phyloP scores from a whole-genome alignment of 1,139 yeast genomes.

The Hyphopichia khmerensis region DNA sequence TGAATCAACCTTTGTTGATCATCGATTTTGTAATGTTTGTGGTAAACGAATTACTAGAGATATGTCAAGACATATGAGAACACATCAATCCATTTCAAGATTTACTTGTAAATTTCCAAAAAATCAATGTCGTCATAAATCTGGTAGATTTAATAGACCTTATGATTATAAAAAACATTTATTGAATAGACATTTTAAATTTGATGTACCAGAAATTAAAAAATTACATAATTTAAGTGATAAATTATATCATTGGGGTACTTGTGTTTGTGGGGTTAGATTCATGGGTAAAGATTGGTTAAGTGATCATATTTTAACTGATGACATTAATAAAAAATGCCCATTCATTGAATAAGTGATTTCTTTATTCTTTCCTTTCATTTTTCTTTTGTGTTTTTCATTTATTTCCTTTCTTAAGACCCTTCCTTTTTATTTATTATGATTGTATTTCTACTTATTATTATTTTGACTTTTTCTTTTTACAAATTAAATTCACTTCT shows the following conservation, averaged over 20 bases:
- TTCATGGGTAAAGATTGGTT: constrained; percentile 58
- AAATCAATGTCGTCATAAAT: constrained; percentile 55
- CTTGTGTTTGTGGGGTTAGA: constrained; percentile 57
- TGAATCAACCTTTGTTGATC: constrained; percentile 30
- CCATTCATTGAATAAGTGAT: constrained; percentile 17
- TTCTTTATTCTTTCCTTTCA: neutral
- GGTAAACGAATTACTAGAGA: constrained; percentile 59
- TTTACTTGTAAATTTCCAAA: constrained; percentile 62
- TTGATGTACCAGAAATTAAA: constrained; percentile 50
- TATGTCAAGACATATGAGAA: constrained; percentile 63
- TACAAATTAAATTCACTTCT: no score
- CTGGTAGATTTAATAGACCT: constrained; percentile 65
- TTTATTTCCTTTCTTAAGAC: neutral
- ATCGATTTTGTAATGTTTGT: constrained; percentile 51
- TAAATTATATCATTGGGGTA: constrained; percentile 52
- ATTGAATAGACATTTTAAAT: constrained; percentile 59
- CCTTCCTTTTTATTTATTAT: no score
- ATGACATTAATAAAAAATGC: constrained; percentile 27
- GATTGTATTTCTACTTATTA: no score
- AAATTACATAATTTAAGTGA: constrained; percentile 53
- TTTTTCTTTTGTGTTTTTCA: neutral
- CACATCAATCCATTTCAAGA: constrained; percentile 58
- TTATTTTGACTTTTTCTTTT: no score
- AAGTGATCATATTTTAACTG: constrained; percentile 49
- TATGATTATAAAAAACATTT: constrained; percentile 70